phyloP scores from a whole-genome alignment of 306 rosid species.

The Mimosa pudica region DNA sequence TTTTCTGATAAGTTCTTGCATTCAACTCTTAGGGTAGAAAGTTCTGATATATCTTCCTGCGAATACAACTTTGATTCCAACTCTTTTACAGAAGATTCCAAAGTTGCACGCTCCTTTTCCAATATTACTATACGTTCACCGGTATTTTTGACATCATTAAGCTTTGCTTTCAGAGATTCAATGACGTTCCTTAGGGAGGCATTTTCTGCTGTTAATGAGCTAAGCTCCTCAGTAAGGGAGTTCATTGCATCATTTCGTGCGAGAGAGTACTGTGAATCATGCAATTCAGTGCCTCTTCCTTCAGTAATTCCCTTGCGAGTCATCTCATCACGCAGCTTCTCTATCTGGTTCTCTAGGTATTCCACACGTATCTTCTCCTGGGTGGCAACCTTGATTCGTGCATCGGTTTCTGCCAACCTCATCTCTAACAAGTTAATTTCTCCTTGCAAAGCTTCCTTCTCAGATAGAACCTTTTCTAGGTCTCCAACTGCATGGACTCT shows the following conservation, averaged over 20 bases:
- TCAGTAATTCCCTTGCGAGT: slow-evolving; percentile 44
- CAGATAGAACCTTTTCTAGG: slow-evolving; percentile 71
- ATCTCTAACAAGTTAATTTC: slow-evolving; percentile 68
- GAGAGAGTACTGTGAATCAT: slow-evolving; percentile 35
- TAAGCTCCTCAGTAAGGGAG: slow-evolving; percentile 57
- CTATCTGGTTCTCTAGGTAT: slow-evolving; percentile 64
- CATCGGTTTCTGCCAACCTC: slow-evolving; percentile 83
- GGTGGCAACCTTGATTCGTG: slow-evolving; percentile 58
- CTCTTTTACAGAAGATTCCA: slow-evolving; percentile 72
- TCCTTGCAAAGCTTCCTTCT: slow-evolving; percentile 75
- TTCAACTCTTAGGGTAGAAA: slow-evolving; percentile 64
- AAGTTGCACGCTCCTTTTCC: slow-evolving; percentile 69
- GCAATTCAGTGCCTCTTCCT: slow-evolving; percentile 41
- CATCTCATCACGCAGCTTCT: slow-evolving; percentile 56
- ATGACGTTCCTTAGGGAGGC: slow-evolving; percentile 56
- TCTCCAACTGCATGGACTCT: slow-evolving; percentile 75
- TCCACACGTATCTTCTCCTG: slow-evolving; percentile 72
- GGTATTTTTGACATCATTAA: slow-evolving; percentile 52
- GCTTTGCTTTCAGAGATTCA: slow-evolving; percentile 58
- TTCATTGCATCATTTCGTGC: slow-evolving; percentile 37
- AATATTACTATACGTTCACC: slow-evolving; percentile 62
- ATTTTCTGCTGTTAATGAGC: slow-evolving; percentile 75
- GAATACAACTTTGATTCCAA: slow-evolving; percentile 66
- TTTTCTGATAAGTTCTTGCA: slow-evolving; percentile 61
- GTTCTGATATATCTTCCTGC: slow-evolving; percentile 68